A percentile compares a stretch with the other conserved stretches of the same genome.
Conservation (phyloP, 345 rosid genomes). For the Brassica rapa region DNA sequence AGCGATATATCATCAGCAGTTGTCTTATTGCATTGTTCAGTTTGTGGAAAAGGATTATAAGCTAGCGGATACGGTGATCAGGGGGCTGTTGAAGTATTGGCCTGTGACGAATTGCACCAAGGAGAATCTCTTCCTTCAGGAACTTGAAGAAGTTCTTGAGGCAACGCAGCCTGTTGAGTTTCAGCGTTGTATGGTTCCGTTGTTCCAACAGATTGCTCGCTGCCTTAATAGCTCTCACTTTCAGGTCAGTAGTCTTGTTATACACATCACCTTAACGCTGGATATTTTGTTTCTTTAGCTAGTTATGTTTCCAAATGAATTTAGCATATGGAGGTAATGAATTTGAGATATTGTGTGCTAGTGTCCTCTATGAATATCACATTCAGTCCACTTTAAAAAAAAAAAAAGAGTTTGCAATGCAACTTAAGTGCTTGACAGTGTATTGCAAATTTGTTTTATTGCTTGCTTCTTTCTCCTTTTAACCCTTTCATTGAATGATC, state of each 20-base stretch:
- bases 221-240: slow-evolving; percentile 1
- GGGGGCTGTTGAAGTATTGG: slow-evolving; percentile 90
- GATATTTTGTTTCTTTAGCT: slow-evolving; percentile 3
- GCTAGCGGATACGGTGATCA: slow-evolving; percentile 81
- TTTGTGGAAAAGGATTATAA: slow-evolving; percentile 94
- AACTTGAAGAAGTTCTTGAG: neutral
- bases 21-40: slow-evolving; percentile 82
- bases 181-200: neutral
- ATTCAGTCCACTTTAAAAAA: neutral
- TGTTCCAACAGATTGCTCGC: neutral
- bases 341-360: neutral
- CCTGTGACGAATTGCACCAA: slow-evolving; percentile 84
- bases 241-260: slow-evolving; percentile 35
- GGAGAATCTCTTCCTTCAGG: slow-evolving; percentile 46
- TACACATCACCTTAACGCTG: neutral
- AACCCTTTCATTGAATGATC: neutral
- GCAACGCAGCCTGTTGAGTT: neutral
- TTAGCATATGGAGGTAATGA: neutral
- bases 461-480: slow-evolving; percentile 18
- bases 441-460: neutral
- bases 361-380: slow-evolving; percentile 15
- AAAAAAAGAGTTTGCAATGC: slow-evolving; percentile 5
- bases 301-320: neutral
- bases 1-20: slow-evolving; percentile 75
- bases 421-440: neutral